phyloP scores from a whole-genome alignment of 2,329 filamentous ascomycete genomes.

The Fusarium odoratissimum region DNA sequence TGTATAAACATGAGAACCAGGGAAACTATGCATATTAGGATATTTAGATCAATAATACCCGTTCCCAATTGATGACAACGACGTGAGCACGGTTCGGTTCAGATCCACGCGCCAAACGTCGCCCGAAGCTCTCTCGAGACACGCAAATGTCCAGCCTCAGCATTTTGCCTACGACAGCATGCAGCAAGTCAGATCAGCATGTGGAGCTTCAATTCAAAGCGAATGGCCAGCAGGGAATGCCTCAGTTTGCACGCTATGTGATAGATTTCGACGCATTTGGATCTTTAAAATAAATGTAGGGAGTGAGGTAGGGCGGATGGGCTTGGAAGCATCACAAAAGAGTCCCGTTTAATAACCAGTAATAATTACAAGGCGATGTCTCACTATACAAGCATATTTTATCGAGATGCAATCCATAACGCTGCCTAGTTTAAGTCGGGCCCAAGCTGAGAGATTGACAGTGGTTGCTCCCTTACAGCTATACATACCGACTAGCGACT shows the following conservation, averaged over 20 bases:
- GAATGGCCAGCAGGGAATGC: rapidly evolving
- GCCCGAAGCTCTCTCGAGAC: neutral
- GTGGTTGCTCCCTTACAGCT: neutral
- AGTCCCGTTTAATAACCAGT: neutral
- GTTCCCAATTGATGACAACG: too few relatives aligned
- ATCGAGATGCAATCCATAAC: neutral
- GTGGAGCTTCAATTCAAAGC: too few relatives aligned
- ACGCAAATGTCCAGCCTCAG: rapidly evolving
- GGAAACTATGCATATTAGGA: too few relatives aligned
- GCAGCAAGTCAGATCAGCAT: rapidly evolving
- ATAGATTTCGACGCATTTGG: neutral
- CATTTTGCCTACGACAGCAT: neutral
- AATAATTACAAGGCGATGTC: neutral
- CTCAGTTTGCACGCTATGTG: rapidly evolving
- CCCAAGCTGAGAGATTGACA: neutral
- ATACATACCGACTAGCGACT: neutral
- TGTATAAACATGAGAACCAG: neutral
- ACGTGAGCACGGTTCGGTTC: neutral
- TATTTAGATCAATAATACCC: rapidly evolving
- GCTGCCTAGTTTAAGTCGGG: neutral
- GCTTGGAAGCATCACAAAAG: too few relatives aligned
- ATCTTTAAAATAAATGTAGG: too few relatives aligned
- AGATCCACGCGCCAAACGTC: neutral
- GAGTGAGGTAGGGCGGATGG: rapidly evolving
- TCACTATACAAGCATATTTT: neutral